Base-by-base conservation (phyloP, 2,329 filamentous ascomycete species). In the Sporothrix humicola region DNA sequence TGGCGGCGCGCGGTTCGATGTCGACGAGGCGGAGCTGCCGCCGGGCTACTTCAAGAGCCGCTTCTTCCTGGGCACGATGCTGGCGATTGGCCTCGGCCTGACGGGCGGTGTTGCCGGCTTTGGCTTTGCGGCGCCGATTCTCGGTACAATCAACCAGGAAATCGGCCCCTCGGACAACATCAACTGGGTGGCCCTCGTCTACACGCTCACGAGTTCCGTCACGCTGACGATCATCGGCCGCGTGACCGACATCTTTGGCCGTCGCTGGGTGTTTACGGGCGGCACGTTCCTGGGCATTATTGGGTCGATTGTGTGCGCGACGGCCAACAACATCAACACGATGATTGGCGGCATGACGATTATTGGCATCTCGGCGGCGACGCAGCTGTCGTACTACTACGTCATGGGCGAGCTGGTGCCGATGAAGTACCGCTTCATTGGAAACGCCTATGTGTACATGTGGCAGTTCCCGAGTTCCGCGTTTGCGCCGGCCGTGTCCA, bases 331-430 rank as follows among this genome's bases (percentile, higher is more conserved):
- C 50, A 78, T 84, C 73, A 78, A 79, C 61, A 79, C 79, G 15
- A 74, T 84, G 48, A 82, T 84, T 72, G 79, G 77, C 48, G 82
- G 80, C 58, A 82, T 78, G 73, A 79, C 79, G 23, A 78, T 83
- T 66, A 78, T 79, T 69, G 83, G 83, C 31, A 77, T 82, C 13
- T 81, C 81, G 7, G 80, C 79, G 7, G 76, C 81, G 9, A 79
- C 79, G 1, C 82, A 84, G 76, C 77, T 83, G 37, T 81, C 80
- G 15, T 83, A 81, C 79, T 79, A 78, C 72, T 81, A 80, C 59
- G 79, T 82, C 37, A 77, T 82, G 73, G 79, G 78, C 13, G 82
- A 84, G 76, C 78, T 83, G 31, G 81, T 83, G 8, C 81, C 81
- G 10, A 83, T 82, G 77, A 81, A 81, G 76, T 75, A 79, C 44